phyloP scores from a whole-genome alignment of 2,329 filamentous ascomycete species.

The Aphanocladium album region DNA sequence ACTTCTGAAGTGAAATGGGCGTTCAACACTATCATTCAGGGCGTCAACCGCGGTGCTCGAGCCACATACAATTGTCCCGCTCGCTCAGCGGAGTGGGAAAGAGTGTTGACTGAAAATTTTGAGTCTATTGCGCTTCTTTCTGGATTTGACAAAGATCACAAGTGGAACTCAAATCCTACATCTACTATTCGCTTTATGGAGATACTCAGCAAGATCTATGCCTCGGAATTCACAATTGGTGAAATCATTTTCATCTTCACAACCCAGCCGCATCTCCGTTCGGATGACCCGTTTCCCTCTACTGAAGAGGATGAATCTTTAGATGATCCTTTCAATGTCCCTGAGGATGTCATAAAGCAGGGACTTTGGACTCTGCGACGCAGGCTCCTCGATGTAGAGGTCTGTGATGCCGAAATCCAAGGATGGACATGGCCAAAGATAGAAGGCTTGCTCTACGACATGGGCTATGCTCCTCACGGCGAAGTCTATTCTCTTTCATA shows the following conservation, averaged over 20 bases:
- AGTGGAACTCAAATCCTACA: conserved; percentile 5
- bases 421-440: conserved; percentile 5
- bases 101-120: neutral
- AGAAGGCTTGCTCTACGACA: neutral
- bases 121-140: neutral
- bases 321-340: conserved; percentile 11
- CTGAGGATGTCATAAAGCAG: conserved; percentile 3
- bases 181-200: conserved; percentile 9
- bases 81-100: conserved; percentile 2
- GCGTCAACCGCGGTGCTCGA: neutral
- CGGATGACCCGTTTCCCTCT: conserved; percentile 6
- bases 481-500: neutral
- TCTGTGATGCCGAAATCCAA: neutral
- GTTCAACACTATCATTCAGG: neutral
- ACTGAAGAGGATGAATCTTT: conserved; percentile 7
- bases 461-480: neutral
- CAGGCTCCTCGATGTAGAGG: conserved; percentile 3
- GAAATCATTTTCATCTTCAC: conserved; percentile 10
- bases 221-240: conserved; percentile 1
- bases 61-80: conserved; percentile 1
- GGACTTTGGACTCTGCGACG: conserved; percentile 8
- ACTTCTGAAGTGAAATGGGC: conserved; percentile 1
- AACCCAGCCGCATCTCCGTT: neutral
- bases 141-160: neutral
- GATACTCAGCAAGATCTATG: conserved; percentile 6